Conservation (phyloP, 305 asterid genomes). For the Fraxinus ornus region DNA sequence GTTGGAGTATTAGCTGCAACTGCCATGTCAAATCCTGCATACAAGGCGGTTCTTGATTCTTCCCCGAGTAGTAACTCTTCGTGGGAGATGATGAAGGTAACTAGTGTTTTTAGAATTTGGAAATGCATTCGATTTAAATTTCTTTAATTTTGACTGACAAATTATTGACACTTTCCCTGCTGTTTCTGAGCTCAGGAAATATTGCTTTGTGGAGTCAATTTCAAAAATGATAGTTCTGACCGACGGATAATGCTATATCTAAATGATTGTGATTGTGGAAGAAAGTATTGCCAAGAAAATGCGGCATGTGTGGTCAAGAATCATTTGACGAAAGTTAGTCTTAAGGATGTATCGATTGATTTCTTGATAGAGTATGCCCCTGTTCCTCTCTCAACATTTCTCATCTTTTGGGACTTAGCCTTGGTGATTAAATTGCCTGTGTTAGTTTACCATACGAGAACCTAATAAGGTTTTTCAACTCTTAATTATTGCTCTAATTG, state of each 20-base stretch:
- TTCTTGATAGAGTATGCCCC: conserved; percentile 80
- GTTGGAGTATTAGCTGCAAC: conserved; percentile 99
- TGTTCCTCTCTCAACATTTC: conserved; percentile 9
- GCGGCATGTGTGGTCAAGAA: conserved; percentile 63
- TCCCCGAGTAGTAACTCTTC: conserved; percentile 94
- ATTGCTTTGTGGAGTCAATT: conserved; percentile 74
- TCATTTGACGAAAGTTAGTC: conserved; percentile 78
- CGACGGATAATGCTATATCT: conserved; percentile 74
- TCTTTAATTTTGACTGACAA: not conserved
- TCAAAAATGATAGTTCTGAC: conserved; percentile 76
- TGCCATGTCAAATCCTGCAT: conserved; percentile 99
- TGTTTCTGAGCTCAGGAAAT: conserved; percentile 67
- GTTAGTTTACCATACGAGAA: not conserved
- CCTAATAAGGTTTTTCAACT: not conserved
- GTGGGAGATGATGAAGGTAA: conserved; percentile 99
- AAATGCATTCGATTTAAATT: conserved; percentile 10
- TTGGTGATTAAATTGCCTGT: not conserved
- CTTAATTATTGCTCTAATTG: not conserved
- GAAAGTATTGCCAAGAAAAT: conserved; percentile 75
- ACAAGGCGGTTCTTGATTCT: conserved; percentile 98
- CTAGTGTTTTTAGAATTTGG: conserved; percentile 17
- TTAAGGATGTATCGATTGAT: conserved; percentile 70
- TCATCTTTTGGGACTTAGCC: not conserved
- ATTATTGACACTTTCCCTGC: conserved; percentile 18
- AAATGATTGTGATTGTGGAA: conserved; percentile 76